Conservation (phyloP, 1,139 yeast species). For the Pichia cactophila region DNA sequence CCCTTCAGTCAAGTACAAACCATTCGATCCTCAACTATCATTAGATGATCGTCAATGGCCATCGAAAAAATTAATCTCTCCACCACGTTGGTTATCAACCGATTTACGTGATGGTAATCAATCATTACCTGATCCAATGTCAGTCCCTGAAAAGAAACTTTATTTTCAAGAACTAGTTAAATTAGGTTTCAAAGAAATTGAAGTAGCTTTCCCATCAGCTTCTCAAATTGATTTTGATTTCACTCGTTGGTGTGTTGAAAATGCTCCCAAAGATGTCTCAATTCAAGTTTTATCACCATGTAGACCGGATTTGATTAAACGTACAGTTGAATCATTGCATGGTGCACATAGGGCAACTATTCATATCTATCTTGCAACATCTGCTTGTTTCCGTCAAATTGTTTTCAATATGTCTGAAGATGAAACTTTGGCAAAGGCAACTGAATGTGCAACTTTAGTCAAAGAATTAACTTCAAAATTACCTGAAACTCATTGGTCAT, state of each 20-base stretch:
- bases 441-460: constrained; percentile 73
- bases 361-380: constrained; percentile 87
- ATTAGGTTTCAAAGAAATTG: constrained; percentile 92
- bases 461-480: constrained; percentile 69
- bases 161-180: constrained; percentile 83
- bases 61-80: constrained; percentile 55
- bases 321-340: constrained; percentile 81
- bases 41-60: constrained; percentile 90
- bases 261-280: constrained; percentile 87
- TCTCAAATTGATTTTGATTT: constrained; percentile 94
- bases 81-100: constrained; percentile 96
- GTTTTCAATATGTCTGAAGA: constrained; percentile 81
- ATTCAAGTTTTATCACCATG: constrained; percentile 92
- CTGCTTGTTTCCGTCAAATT: constrained; percentile 84
- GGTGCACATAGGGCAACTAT: constrained; percentile 90
- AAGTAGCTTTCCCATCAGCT: constrained; percentile 94
- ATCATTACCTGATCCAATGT: constrained; percentile 96
- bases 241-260: constrained; percentile 85
- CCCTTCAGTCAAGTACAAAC: constrained; percentile 70
- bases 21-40: constrained; percentile 52
- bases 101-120: constrained; percentile 97
- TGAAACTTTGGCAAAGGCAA: constrained; percentile 75
- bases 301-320: constrained; percentile 77
- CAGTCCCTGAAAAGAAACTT: constrained; percentile 78
- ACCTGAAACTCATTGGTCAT: constrained; percentile 73